These are phyloP conservation scores for Aureobasidium mangrovei DNA, from an alignment of 2,329 filamentous ascomycete species.

Conservation along the genomic window DNA sequence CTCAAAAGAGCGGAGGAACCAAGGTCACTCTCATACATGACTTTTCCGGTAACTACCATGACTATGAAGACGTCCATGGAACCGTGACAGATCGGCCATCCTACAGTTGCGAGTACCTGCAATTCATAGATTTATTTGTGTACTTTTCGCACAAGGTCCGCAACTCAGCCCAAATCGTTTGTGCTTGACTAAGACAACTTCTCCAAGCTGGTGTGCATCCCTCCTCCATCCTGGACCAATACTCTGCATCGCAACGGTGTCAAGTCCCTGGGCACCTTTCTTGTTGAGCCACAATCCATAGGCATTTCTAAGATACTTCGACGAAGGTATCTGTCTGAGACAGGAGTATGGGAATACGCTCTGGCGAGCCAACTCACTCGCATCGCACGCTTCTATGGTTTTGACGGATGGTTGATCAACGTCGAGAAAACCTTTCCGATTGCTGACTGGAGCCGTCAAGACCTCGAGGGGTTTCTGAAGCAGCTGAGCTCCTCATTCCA, in stretches of 20 bases:
- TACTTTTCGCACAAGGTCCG: conserved; percentile 39
- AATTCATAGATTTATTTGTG: conserved; percentile 36
- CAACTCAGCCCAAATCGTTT: neutral
- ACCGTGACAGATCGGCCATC: conserved; percentile 23
- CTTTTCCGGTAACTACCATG: conserved; percentile 36
- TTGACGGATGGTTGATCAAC: conserved; percentile 42
- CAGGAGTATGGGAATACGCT: neutral
- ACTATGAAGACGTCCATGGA: conserved; percentile 32
- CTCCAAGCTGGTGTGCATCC: conserved; percentile 33
- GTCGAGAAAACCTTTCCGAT: conserved; percentile 36
- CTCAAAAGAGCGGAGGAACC: conserved; percentile 17
- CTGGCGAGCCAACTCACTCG: conserved; percentile 22
- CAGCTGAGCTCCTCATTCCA: conserved; percentile 29
- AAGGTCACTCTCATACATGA: conserved; percentile 32
- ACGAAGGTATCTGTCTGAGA: conserved; percentile 8
- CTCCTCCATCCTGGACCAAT: conserved; percentile 39
- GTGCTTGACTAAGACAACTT: neutral
- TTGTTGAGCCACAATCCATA: conserved; percentile 35
- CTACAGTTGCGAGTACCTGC: conserved; percentile 37
- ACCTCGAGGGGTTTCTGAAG: conserved; percentile 31
- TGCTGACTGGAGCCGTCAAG: conserved; percentile 23
- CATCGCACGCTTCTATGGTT: conserved; percentile 35
- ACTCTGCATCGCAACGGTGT: conserved; percentile 40
- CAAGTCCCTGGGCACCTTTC: conserved; percentile 34
- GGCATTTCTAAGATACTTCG: conserved; percentile 26